Percentiles rank a stretch among this genome's conserved stretches.
phyloP scores from a whole-genome alignment of 768 basidiomycete genomes.

The Kwoniella botswanensis region DNA sequence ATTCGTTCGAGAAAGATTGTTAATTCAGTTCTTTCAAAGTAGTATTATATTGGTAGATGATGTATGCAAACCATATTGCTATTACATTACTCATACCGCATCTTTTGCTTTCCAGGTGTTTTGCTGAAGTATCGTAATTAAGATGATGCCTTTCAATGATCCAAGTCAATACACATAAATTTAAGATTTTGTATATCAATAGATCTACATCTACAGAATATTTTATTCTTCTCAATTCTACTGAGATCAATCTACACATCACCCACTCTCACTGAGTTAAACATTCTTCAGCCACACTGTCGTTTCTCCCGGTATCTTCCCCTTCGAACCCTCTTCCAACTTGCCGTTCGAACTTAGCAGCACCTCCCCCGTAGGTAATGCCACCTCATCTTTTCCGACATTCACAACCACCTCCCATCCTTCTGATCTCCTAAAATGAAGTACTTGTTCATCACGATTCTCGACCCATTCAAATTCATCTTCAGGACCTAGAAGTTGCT shows the following conservation, averaged over 20 bases:
- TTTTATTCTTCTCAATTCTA: no score
- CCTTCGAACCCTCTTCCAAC: background rate
- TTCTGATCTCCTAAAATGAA: conserved; percentile 39
- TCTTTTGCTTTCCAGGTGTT: no score
- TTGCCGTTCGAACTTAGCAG: conserved; percentile 2
- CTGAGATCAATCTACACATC: background rate
- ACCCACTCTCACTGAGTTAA: background rate
- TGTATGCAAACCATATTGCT: no score
- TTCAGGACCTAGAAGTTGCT: conserved; percentile 34
- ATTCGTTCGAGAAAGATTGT: no score
- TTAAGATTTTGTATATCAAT: no score
- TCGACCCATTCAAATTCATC: conserved; percentile 39
- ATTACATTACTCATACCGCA: no score
- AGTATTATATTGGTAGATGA: no score
- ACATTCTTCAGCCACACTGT: conserved; percentile 18
- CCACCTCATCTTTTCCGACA: conserved; percentile 26
- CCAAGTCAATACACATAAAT: no score
- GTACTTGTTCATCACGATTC: conserved; percentile 10
- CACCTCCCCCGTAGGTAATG: conserved; percentile 25
- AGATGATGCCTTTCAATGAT: no score
- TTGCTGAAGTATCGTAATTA: no score
- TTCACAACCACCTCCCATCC: conserved; percentile 43
- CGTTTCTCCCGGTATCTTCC: conserved; percentile 18
- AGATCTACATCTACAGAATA: no score
- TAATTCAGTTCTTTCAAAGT: no score